Conservation (phyloP, 2,329 filamentous ascomycete genomes). For the Bipolaris cookei region DNA sequence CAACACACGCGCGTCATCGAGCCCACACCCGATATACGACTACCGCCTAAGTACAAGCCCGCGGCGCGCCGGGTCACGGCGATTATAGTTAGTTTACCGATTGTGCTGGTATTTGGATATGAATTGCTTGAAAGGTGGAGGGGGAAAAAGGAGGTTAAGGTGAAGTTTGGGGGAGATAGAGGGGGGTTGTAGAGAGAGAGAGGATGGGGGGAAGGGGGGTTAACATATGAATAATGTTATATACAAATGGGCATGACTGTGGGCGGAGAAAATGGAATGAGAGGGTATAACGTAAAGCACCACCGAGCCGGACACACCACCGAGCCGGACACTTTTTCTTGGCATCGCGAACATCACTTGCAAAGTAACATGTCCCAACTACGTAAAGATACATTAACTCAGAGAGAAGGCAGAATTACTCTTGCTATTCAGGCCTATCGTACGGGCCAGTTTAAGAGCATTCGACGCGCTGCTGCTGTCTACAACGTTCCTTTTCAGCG, state of each 20-base stretch:
- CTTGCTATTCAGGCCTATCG: no score
- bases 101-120: conserved; percentile 43
- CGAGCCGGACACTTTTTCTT: no score
- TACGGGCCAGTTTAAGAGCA: no score
- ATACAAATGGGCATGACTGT: no score
- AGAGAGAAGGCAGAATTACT: no score
- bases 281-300: no score
- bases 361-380: no score
- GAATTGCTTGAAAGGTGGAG: conserved; percentile 41
- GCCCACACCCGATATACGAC: conserved; percentile 25
- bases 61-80: conserved; percentile 39
- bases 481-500: no score
- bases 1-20: conserved; percentile 26
- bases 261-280: neutral
- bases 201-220: neutral
- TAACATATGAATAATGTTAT: neutral
- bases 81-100: conserved; percentile 46
- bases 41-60: conserved; percentile 43
- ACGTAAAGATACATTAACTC: no score
- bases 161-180: conserved; percentile 21
- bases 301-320: no score
- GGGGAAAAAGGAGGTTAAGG: conserved; percentile 23
- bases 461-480: no score
- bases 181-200: neutral
- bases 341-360: no score